A percentile compares a stretch with the other conserved stretches of the same genome.
Evolutionary conservation across 352 stramenopile genomes (phyloP).

Genomic region (Thalassiosira exigua): DNA sequence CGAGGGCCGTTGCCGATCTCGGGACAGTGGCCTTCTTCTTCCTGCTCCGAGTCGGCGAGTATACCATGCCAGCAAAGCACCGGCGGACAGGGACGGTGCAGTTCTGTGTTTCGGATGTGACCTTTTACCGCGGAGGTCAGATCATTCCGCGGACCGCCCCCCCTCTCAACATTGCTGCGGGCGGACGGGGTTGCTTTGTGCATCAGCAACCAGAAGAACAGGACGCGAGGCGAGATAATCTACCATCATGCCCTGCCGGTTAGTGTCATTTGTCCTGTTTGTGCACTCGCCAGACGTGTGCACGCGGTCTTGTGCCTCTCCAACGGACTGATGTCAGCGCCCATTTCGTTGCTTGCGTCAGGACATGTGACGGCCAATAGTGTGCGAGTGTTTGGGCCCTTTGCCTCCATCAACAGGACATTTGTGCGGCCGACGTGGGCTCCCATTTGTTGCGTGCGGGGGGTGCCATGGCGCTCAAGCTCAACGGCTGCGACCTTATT

Average conservation of each 20-base stretch:
- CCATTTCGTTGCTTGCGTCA: background rate
- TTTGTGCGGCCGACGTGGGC: background rate
- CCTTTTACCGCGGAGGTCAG: background rate
- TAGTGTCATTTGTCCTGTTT: constrained; percentile 5
- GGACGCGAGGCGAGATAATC: constrained; percentile 41
- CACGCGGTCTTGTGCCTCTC: background rate
- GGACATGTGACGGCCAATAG: background rate
- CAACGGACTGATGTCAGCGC: background rate
- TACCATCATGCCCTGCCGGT: background rate
- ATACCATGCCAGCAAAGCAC: constrained; percentile 24
- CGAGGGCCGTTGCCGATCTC: constrained; percentile 31
- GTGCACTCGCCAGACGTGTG: background rate
- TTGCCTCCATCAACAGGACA: background rate
- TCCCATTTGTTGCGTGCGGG: constrained; percentile 20
- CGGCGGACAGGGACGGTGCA: background rate
- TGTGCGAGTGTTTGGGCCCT: background rate
- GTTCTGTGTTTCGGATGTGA: background rate
- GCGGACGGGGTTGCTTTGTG: constrained; percentile 2
- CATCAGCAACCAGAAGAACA: constrained; percentile 52
- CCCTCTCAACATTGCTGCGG: background rate
- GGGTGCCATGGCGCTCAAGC: constrained; percentile 29
- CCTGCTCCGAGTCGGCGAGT: constrained; percentile 50
- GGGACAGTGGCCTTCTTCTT: constrained; percentile 56
- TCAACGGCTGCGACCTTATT: background rate
- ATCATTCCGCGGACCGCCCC: background rate